These are phyloP conservation scores for Hygrophorus russula DNA, from an alignment of 768 basidiomycete species.

Conservation along the genomic window DNA sequence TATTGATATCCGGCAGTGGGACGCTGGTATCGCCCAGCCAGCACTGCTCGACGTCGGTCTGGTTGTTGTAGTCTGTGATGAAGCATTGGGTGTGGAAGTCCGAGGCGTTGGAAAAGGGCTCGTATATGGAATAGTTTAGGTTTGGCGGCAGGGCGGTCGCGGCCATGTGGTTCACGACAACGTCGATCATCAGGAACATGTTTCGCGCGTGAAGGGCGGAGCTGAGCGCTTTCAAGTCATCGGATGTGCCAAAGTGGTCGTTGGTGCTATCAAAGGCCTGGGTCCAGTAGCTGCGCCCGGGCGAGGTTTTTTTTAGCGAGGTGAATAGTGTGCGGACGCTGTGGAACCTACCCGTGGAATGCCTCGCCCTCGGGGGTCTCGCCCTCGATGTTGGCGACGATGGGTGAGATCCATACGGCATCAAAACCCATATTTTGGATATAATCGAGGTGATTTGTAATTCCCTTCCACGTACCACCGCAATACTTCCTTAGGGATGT, in stretches of 20 bases:
- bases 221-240: slow-evolving; percentile 61
- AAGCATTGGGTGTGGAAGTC: slow-evolving; percentile 56
- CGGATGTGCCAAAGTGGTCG: slow-evolving; percentile 56
- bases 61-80: slow-evolving; percentile 49
- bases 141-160: slow-evolving; percentile 10
- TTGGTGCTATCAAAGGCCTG: slow-evolving; percentile 55
- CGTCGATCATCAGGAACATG: slow-evolving; percentile 59
- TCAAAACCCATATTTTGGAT: slow-evolving; percentile 68
- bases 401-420: slow-evolving; percentile 69
- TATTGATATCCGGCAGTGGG: slow-evolving; percentile 63
- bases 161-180: slow-evolving; percentile 54
- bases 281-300: slow-evolving; percentile 24
- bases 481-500: slow-evolving; percentile 49
- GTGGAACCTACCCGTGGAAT: slow-evolving; percentile 58
- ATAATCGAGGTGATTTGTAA: slow-evolving; percentile 60
- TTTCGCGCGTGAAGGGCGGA: slow-evolving; percentile 54
- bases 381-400: slow-evolving; percentile 50
- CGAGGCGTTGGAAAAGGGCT: slow-evolving; percentile 16
- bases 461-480: slow-evolving; percentile 58
- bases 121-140: slow-evolving; percentile 13
- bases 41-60: slow-evolving; percentile 50
- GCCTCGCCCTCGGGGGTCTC: slow-evolving; percentile 54
- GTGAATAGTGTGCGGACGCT: not conserved
- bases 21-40: slow-evolving; percentile 64
- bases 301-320: not conserved